phyloP scores from a whole-genome alignment of 106 monocot genomes.

The Acanthochlamys bracteata region DNA sequence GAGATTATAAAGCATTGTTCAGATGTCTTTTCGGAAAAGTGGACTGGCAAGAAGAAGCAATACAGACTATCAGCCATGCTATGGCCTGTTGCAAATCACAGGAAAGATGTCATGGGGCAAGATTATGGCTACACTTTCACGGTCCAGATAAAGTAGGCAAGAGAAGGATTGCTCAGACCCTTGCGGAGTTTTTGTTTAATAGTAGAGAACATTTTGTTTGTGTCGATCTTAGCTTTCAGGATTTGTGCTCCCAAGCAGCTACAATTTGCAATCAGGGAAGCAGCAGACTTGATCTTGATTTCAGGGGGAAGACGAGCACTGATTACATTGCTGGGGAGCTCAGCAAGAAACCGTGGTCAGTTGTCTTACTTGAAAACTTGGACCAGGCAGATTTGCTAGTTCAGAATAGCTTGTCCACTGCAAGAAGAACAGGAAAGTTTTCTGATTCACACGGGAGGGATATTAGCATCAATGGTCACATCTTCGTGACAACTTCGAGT shows the following conservation, averaged over 20 bases:
- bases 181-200: conserved; percentile 64
- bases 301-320: conserved; percentile 55
- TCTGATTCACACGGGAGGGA: conserved; percentile 54
- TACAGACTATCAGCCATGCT: conserved; percentile 34
- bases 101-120: conserved; percentile 29
- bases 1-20: conserved; percentile 50
- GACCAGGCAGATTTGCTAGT: conserved; percentile 68
- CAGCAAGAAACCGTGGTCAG: conserved; percentile 46
- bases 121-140: conserved; percentile 65
- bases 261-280: conserved; percentile 18
- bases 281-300: conserved; percentile 10
- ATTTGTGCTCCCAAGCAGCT: conserved; percentile 2
- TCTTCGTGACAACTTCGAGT: conserved; percentile 46
- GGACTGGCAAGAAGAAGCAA: conserved; percentile 75
- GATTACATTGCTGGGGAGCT: conserved; percentile 68
- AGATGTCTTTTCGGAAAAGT: conserved; percentile 50
- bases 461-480: conserved; percentile 34
- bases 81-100: conserved; percentile 30
- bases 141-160: conserved; percentile 70
- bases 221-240: conserved; percentile 48
- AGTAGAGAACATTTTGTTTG: conserved; percentile 47
- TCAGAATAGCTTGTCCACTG: conserved; percentile 46
- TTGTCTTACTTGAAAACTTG: conserved; percentile 78
- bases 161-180: conserved; percentile 45
- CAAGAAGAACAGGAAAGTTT: conserved; percentile 59